A percentile compares a stretch with the other conserved stretches of the same genome.
Evolutionary conservation across 2,329 filamentous ascomycete species (phyloP).

Genomic region (Microcera coccophila): DNA sequence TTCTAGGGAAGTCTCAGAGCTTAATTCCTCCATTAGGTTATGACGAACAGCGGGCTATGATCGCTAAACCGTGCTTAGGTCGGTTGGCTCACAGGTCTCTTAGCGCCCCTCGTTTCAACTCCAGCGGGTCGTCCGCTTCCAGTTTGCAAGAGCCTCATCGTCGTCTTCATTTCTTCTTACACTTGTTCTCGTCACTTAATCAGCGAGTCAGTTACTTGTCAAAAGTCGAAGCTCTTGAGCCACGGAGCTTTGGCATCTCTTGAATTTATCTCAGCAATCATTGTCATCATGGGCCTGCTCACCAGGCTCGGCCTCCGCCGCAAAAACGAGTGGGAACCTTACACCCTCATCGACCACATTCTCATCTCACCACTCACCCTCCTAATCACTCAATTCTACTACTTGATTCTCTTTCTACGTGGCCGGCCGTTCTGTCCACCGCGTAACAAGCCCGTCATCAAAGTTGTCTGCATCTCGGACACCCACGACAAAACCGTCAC

Average conservation of each 20-base stretch:
- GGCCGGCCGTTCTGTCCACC: conserved; percentile 60
- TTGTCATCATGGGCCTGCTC: conserved; percentile 42
- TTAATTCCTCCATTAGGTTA: neutral
- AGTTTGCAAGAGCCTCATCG: neutral
- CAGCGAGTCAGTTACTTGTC: no score
- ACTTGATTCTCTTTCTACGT: conserved; percentile 62
- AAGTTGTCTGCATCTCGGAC: conserved; percentile 84
- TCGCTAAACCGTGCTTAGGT: neutral
- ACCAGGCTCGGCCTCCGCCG: conserved; percentile 46
- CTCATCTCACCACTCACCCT: conserved; percentile 65
- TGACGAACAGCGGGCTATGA: no score
- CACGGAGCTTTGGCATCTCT: no score
- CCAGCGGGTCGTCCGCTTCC: neutral
- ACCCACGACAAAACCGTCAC: conserved; percentile 66
- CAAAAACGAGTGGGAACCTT: conserved; percentile 44
- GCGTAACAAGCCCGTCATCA: conserved; percentile 54
- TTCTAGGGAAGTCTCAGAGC: no score
- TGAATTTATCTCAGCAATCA: no score
- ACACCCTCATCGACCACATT: conserved; percentile 58
- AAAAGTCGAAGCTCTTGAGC: no score
- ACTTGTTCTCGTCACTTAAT: no score
- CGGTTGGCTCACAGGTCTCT: neutral
- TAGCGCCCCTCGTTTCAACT: neutral
- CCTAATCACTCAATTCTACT: conserved; percentile 60
- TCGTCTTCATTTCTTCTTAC: neutral